Evolutionary conservation across 2,329 filamentous ascomycete genomes (phyloP).

Genomic region (Neoascochyta sp.): DNA sequence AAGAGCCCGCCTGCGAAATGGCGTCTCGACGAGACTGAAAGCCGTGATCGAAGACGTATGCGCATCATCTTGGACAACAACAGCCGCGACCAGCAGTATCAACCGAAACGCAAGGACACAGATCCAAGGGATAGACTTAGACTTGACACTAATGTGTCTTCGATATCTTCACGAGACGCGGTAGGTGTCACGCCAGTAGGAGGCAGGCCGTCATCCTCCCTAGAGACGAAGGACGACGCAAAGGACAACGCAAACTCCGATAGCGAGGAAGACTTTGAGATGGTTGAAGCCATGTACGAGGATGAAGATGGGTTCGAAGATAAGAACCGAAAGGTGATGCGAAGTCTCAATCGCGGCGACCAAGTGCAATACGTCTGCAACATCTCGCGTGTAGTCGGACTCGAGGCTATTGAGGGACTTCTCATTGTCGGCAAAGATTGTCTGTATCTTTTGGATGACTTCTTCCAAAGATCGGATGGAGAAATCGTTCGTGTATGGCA

Average conservation of each 20-base stretch:
- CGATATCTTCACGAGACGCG: slow-evolving; percentile 27
- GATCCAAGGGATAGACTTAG: slow-evolving; percentile 49
- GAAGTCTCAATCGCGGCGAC: slow-evolving; percentile 84
- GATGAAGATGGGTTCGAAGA: slow-evolving; percentile 86
- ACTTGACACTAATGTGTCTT: slow-evolving; percentile 44
- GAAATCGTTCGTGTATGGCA: slow-evolving; percentile 98
- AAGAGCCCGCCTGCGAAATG: slow-evolving; percentile 65
- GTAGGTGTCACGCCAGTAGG: slow-evolving; percentile 29
- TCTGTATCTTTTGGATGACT: slow-evolving; percentile 92
- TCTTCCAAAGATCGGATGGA: slow-evolving; percentile 90
- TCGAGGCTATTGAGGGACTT: slow-evolving; percentile 91
- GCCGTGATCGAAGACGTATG: slow-evolving; percentile 89
- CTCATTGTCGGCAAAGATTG: slow-evolving; percentile 88
- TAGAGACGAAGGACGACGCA: slow-evolving; percentile 11
- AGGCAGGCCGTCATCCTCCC: slow-evolving; percentile 17
- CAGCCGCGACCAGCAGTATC: slow-evolving; percentile 65
- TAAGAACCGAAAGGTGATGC: slow-evolving; percentile 97
- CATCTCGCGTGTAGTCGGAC: slow-evolving; percentile 85
- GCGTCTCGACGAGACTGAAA: slow-evolving; percentile 94
- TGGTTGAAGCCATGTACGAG: slow-evolving; percentile 89
- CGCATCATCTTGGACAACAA: slow-evolving; percentile 76
- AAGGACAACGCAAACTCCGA: slow-evolving; percentile 39
- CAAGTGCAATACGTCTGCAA: slow-evolving; percentile 93
- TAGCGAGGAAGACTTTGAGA: slow-evolving; percentile 88
- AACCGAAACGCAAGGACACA: slow-evolving; percentile 74